Base-by-base conservation (phyloP, 2,329 filamentous ascomycete genomes). In the Colletotrichum spinosum region DNA sequence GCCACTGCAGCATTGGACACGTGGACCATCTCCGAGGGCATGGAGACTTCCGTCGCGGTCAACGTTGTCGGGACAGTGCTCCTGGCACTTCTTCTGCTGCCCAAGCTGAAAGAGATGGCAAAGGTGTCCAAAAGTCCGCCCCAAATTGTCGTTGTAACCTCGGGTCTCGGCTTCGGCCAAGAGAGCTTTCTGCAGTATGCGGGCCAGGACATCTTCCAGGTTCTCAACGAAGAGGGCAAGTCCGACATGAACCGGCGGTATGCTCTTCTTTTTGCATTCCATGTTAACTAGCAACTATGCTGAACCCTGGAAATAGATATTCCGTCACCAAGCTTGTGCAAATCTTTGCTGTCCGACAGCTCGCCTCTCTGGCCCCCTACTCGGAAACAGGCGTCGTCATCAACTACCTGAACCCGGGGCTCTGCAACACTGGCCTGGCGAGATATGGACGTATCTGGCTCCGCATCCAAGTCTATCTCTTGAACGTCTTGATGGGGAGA, bases 11-110 rank as follows among this genome's bases (percentile, higher is more conserved):
- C 75, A 1, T 78, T 76, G 0, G 33, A 13, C 2, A 60, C 72
- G 0, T 83, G 75, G 54, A 52, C 69, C 1, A 33, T 73, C 0
- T 73, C 73, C 3, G 83, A 84, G 55, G 82, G 78, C 2, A 79
- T 83, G 42, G 87, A 89, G 70, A 76, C 70, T 33, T 83, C 78
- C 1, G 72, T 88, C 64, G 82, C 77, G 0, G 17, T 75, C 25
- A 75, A 75, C 8, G 65, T 74, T 3, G 45, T 74, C 1, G 65
- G 68, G 0, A 73, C 72, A 0, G 68, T 71, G 10, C 59, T 75
- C 0, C 53, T 75, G 0, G 65, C 60, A 9, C 55, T 72, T 0
- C 60, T 74, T 0, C 61, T 75, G 0, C 44, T 74, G 0, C 72
- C 73, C 0, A 74, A 72, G 8, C 52, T 61, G 41, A 42, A 11